Conservation (phyloP, 2,329 filamentous ascomycete species). For the Fonsecaea multimorphosa region DNA sequence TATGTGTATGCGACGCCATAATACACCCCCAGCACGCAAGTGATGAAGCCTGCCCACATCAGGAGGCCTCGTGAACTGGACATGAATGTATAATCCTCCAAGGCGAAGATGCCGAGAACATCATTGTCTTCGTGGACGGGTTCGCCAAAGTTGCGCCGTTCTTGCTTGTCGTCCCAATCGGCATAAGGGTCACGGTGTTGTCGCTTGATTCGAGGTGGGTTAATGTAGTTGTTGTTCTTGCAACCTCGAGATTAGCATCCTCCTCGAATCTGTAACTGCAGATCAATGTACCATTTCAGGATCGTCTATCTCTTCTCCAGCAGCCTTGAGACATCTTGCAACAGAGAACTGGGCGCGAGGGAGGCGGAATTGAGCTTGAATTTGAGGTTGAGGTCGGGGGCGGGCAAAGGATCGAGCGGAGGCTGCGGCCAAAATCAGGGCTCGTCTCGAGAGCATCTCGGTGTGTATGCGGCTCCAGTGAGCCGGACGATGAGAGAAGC, state of each 20-base stretch:
- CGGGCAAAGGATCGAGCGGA: constrained; percentile 38
- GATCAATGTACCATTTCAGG: constrained; percentile 49
- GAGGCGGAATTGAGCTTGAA: constrained; percentile 27
- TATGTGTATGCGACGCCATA: constrained; percentile 73
- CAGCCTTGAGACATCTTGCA: constrained; percentile 46
- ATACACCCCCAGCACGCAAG: constrained; percentile 66
- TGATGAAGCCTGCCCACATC: constrained; percentile 72
- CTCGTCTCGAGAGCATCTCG: constrained; percentile 55
- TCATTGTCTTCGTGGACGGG: constrained; percentile 97
- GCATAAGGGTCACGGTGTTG: constrained; percentile 90
- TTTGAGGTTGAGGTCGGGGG: constrained; percentile 11
- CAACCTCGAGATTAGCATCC: constrained; percentile 26
- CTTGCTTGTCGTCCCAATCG: constrained; percentile 97
- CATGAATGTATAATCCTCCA: constrained; percentile 86
- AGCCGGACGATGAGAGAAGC: constrained; percentile 19
- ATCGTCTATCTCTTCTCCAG: constrained; percentile 48
- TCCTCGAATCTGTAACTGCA: constrained; percentile 8
- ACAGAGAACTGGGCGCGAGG: constrained; percentile 52
- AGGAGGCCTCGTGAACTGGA: constrained; percentile 72
- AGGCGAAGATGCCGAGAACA: constrained; percentile 84
- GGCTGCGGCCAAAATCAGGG: constrained; percentile 48
- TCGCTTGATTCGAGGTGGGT: constrained; percentile 72
- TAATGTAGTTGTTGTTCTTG: constrained; percentile 57
- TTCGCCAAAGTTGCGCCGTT: constrained; percentile 95
- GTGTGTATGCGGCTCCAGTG: constrained; percentile 22